Base-by-base conservation (phyloP, 2,329 filamentous ascomycete genomes). In the Sporothrix dimorphospora region DNA sequence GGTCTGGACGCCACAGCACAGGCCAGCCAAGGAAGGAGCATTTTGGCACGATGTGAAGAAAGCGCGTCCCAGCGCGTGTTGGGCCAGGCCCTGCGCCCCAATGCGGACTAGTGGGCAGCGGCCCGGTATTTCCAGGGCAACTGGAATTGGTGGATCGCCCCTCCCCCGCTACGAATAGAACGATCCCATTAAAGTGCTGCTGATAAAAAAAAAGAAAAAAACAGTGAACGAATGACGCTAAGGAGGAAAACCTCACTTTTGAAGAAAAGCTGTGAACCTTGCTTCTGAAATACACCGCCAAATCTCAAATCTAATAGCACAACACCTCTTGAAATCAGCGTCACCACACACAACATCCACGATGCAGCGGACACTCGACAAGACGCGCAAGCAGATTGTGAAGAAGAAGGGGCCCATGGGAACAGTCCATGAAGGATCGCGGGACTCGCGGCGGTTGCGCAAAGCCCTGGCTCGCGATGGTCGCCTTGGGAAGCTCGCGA, bases 371-470 rank as follows among this genome's bases (percentile, higher is more conserved):
- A 89, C 91, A 59, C 83, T 98, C 7, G 84, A 89, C 75, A 98
- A 98, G 80, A 92, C 96, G 24, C 89, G 92, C 75, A 98, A 98
- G 83, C 90, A 94, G 75, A 95, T 98, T 75, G 85, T 90, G 45
- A 97, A 97, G 84, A 98, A 92, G 76, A 89, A 90, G 75, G 89
- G 90, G 24, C 89, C 90, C 51, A 87, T 93, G 63, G 90, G 91
- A 40, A 87, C 91, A 14, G 86, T 98, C 27, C 95, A 98, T 79
- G 92, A 94, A 81, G 94, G 94, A 80, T 97, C 94, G 73, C 88
- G 96, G 76, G 93, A 98, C 84, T 92, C 94, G 3, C 89, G 91
- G 78, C 89, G 93, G 69, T 84, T 98, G 75, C 91, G 94, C 80
- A 88, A 90, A 77, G 96, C 96, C 24, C 88, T 89, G 74, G 87